These are phyloP conservation scores for Lipomyces mesembrius DNA, from an alignment of 805 yeast genomes.

Conservation along the genomic window DNA sequence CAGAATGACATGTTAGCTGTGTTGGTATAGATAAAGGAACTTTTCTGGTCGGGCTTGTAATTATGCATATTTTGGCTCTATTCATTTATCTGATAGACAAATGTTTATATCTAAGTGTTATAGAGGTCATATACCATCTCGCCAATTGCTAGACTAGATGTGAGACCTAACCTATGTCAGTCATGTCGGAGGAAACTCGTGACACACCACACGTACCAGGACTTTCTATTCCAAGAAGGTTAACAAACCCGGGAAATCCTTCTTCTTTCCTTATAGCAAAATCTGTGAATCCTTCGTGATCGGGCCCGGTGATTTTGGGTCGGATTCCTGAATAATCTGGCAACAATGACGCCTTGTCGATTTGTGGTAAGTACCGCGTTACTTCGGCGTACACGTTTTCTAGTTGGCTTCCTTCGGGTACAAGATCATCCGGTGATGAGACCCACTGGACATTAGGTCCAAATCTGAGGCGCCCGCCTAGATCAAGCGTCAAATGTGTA, in stretches of 20 bases:
- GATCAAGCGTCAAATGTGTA: constrained; percentile 81
- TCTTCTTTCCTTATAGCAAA: constrained; percentile 72
- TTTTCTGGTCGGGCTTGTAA: not conserved
- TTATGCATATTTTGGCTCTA: not conserved
- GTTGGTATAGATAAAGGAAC: constrained; percentile 13
- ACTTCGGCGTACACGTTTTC: constrained; percentile 64
- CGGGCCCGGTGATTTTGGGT: constrained; percentile 67
- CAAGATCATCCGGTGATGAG: constrained; percentile 41
- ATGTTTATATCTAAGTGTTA: not conserved
- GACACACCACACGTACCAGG: constrained; percentile 50
- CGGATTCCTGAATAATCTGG: constrained; percentile 83
- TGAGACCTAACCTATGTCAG: constrained; percentile 57
- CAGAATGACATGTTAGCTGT: constrained; percentile 54
- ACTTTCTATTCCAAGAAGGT: constrained; percentile 81
- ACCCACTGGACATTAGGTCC: constrained; percentile 94
- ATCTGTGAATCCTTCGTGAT: constrained; percentile 61
- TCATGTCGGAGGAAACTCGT: not conserved
- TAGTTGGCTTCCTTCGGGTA: constrained; percentile 50
- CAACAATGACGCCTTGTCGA: constrained; percentile 56
- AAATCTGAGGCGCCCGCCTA: constrained; percentile 77
- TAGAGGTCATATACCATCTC: constrained; percentile 59
- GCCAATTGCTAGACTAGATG: constrained; percentile 81
- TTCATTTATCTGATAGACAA: not conserved
- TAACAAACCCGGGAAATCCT: constrained; percentile 77
- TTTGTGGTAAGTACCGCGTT: constrained; percentile 63